Evolutionary conservation across 2,329 filamentous ascomycete species (phyloP).

Genomic region (Colletotrichum chrysophilum): DNA sequence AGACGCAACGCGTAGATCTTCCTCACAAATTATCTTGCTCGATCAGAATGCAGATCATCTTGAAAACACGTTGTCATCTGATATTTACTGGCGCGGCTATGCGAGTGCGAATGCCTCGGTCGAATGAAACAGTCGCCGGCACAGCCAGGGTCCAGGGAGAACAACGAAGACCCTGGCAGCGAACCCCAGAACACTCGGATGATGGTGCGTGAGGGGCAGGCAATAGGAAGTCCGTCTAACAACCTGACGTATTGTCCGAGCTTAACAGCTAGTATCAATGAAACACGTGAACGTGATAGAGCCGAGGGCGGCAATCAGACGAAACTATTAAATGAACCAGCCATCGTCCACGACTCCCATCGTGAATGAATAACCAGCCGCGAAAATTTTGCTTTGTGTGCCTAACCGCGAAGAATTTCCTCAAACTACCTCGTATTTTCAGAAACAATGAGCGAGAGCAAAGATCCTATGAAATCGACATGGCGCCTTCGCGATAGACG

Average conservation of each 20-base stretch:
- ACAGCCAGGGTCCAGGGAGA: neutral
- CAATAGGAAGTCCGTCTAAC: neutral
- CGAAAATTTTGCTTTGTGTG: neutral
- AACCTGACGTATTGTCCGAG: neutral
- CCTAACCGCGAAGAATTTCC: neutral
- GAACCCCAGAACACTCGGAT: neutral
- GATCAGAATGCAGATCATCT: neutral
- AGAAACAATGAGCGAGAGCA: slow-evolving; percentile 6
- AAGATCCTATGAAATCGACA: slow-evolving; percentile 46
- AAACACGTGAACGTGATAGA: slow-evolving; percentile 9
- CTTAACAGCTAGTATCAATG: neutral
- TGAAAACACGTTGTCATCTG: neutral
- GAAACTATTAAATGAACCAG: slow-evolving; percentile 1
- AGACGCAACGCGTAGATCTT: neutral
- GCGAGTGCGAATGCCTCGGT: neutral
- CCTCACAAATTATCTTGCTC: neutral
- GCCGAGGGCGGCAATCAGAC: slow-evolving; percentile 5
- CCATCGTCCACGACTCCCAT: neutral
- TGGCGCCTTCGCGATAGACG: slow-evolving; percentile 33
- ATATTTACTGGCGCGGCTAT: neutral
- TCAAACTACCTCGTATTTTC: neutral
- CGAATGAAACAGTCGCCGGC: neutral
- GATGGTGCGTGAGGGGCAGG: neutral
- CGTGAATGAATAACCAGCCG: accelerated
- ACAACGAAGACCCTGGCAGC: neutral